phyloP scores from a whole-genome alignment of 371 early-diverging fungal genomes.

The Circinella minor region DNA sequence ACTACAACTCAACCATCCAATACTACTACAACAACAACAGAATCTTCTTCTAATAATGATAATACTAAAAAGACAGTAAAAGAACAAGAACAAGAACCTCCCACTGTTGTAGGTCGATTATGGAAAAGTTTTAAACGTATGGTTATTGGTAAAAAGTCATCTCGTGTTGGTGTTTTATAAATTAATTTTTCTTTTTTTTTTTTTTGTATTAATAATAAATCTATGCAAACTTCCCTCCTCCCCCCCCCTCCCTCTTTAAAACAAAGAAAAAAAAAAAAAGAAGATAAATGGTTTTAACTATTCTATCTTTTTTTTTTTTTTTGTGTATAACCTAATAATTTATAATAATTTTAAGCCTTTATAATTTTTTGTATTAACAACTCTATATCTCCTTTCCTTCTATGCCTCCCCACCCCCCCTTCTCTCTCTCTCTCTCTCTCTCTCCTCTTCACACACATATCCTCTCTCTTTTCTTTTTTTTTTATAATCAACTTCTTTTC shows the following conservation, averaged over 20 bases:
- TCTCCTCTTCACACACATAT: too few species aligned
- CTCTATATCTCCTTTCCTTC: too few species aligned
- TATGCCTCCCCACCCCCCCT: too few species aligned
- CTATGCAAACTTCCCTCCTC: neutral
- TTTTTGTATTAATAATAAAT: neutral
- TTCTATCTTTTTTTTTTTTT: neutral
- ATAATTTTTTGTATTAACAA: too few species aligned
- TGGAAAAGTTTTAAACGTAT: slow-evolving; percentile 53
- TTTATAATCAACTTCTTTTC: too few species aligned
- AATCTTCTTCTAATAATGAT: neutral
- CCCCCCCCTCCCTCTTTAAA: neutral
- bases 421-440: too few species aligned
- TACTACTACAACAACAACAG: neutral
- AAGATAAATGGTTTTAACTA: neutral
- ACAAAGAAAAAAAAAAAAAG: neutral
- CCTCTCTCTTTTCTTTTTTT: too few species aligned
- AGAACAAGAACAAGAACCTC: slow-evolving; percentile 6
- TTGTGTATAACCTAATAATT: neutral
- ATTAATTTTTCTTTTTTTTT: neutral
- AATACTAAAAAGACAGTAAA: neutral
- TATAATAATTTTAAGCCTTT: too few species aligned
- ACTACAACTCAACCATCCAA: neutral
- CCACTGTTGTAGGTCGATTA: slow-evolving; percentile 32
- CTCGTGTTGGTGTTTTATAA: slow-evolving; percentile 47
- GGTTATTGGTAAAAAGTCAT: slow-evolving; percentile 47